Evolutionary conservation across 2,329 filamentous ascomycete species (phyloP).

Genomic region (Penicillium frequentans): DNA sequence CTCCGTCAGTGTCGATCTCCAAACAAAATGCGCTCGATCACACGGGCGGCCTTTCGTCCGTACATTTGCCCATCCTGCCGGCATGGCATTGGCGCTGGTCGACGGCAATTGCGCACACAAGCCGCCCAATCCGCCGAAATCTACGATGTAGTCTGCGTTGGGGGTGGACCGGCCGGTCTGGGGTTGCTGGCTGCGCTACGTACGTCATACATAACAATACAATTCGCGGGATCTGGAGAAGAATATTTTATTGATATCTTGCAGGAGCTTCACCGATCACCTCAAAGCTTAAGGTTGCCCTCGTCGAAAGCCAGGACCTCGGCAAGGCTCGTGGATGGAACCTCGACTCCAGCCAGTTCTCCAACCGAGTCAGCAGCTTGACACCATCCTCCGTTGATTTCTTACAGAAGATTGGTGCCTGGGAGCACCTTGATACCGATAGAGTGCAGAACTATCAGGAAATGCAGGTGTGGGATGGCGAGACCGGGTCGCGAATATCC

Average conservation of each 20-base stretch:
- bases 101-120: constrained; percentile 36
- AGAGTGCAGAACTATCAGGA: constrained; percentile 86
- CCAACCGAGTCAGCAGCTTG: constrained; percentile 92
- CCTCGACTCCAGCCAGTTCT: constrained; percentile 69
- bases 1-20: background rate
- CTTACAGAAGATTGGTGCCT: constrained; percentile 79
- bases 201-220: constrained; percentile 44
- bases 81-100: constrained; percentile 23
- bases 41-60: constrained; percentile 32
- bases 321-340: constrained; percentile 66
- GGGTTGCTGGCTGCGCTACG: constrained; percentile 76
- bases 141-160: constrained; percentile 91
- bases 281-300: constrained; percentile 74
- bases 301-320: constrained; percentile 88
- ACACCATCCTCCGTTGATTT: constrained; percentile 86
- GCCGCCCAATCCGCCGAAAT: constrained; percentile 60
- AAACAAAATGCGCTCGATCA: constrained; percentile 36
- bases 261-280: constrained; percentile 76
- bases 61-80: constrained; percentile 45
- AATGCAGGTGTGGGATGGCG: constrained; percentile 98
- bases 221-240: constrained; percentile 4
- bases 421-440: constrained; percentile 70
- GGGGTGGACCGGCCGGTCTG: constrained; percentile 84
- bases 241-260: background rate
- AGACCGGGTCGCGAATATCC: constrained; percentile 80